Base-by-base conservation (phyloP, 2,329 filamentous ascomycete species). In the Lecanicillium sp. region DNA sequence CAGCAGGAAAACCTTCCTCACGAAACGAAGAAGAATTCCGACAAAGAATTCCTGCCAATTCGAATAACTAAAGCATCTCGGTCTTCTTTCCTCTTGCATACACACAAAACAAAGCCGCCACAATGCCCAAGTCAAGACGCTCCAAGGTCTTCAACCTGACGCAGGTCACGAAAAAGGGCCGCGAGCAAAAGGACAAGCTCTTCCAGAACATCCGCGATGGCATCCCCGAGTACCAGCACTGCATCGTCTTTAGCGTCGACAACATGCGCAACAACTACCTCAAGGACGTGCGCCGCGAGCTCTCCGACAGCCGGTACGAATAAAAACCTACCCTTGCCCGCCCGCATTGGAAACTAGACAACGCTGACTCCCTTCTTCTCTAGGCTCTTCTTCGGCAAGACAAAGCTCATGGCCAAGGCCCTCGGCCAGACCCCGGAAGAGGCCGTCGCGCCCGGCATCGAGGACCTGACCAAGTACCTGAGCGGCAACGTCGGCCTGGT, bases 211-310 rank as follows among this genome's bases (percentile, higher is more conserved):
- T 98, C 48, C 87, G 88, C 62, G 82, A 89, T 60, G 81, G 81
- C 56, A 74, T 94, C 44, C 83, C 88, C 58, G 71, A 86, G 56
- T 95, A 90, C 72, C 78, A 88, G 64, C 80, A 90, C 72, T 84
- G 90, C 68, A 94, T 94, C 66, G 86, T 96, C 59, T 94, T 98
- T 62, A 77, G 77, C 55, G 82, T 98, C 51, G 86, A 94, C 59
- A 96, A 97, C 71, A 95, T 95, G 87, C 87, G 92, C 61, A 98
- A 98, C 70, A 94, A 82, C 52, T 89, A 95, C 64, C 70, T 97
- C 55, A 95, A 96, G 69, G 80, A 87, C 55, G 86, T 97, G 51
- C 81, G 90, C 51, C 77, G 80, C 49, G 84, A 95, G 54, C 81
- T 96, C 52, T 72, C 73, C 36, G 88, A 96, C 68, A 84, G 84